These are phyloP conservation scores for Gastrolobium villosum DNA, from an alignment of 306 rosid species.

Conservation along the genomic window DNA sequence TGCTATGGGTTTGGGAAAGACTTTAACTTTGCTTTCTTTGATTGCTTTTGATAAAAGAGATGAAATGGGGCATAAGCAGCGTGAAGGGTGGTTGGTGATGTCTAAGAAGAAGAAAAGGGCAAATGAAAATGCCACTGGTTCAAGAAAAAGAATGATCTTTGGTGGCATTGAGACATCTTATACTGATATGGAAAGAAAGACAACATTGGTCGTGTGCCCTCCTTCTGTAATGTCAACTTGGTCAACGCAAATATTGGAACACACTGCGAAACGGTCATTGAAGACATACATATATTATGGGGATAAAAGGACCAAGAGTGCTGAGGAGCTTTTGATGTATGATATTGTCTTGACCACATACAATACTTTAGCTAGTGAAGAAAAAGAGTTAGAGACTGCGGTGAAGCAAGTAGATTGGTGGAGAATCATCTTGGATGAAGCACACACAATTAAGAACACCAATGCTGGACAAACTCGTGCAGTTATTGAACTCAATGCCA, in stretches of 20 bases:
- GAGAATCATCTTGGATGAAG: conserved; percentile 87
- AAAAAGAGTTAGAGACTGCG: conserved; percentile 39
- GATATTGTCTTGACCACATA: conserved; percentile 87
- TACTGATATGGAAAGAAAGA: conserved; percentile 25
- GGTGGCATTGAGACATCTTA: neutral
- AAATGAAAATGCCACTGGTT: neutral
- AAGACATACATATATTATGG: conserved; percentile 79
- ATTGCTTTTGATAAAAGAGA: conserved; percentile 63
- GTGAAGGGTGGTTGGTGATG: no score
- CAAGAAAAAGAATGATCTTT: no score
- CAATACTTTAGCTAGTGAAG: conserved; percentile 60
- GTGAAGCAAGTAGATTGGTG: conserved; percentile 68
- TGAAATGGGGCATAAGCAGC: conserved; percentile 17
- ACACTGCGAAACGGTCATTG: conserved; percentile 62
- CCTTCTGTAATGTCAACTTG: conserved; percentile 82
- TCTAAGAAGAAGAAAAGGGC: neutral
- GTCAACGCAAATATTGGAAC: conserved; percentile 72
- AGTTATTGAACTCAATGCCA: conserved; percentile 58
- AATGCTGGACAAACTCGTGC: conserved; percentile 65
- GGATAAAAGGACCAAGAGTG: conserved; percentile 64
- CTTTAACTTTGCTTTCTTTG: conserved; percentile 74
- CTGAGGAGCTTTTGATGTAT: conserved; percentile 62
- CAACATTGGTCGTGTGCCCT: conserved; percentile 83
- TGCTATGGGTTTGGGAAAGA: conserved; percentile 89
- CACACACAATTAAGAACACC: conserved; percentile 75